Evolutionary conservation across 148 eudicot genomes (phyloP), one percentile per base, ranked within the genome.

Genomic region (Cornus suecica): DNA sequence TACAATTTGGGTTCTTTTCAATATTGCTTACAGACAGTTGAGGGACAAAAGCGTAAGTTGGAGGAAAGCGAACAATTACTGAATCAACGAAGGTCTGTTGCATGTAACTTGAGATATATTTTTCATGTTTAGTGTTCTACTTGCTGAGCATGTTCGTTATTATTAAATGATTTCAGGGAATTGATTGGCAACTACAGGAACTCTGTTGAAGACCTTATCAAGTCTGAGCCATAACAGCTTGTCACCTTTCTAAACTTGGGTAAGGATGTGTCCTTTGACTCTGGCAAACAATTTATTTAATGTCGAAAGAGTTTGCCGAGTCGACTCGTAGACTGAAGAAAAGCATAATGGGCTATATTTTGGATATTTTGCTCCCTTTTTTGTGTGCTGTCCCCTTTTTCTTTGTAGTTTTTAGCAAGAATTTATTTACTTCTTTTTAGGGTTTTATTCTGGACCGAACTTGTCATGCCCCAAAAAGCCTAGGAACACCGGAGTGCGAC

Each of bases 21-120:
- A 51, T 70, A 23, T 67, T 80, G 70, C 37, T 54, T 68, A 62
- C 80, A 93, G 98, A 90, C 97, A 71, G 94, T 94, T 34, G 99
- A 92, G 73, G 96, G 88, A 54, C 94, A 92, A 79, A 94, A 92
- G 80, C 86, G 62, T 68, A 89, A 80, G 80, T 70, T 92, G 74
- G 97, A 90, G 80, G 94, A 92, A 85, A 86, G 87, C 10, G 89
- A 88, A 66, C 89, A 77, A 22, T 56, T 92, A 83, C 84, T 92
- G 37, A 82, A 84, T 74, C 90, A 90, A 77, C 80, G 97, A 76
- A 94, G 94, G 99, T 94, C 74, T 51, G 72, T 69, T 10, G 56
- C 58, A 25, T 79, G 51, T 45, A 56, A 27, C 68, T 65, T 54
- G 29, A 22, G 64, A 10, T 45, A 71, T 77, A 42, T 25, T 25